A percentile compares a stretch with the other conserved stretches of the same genome.
phyloP scores from a whole-genome alignment of 805 yeast genomes.

The Blastobotrys mokoenaii region DNA sequence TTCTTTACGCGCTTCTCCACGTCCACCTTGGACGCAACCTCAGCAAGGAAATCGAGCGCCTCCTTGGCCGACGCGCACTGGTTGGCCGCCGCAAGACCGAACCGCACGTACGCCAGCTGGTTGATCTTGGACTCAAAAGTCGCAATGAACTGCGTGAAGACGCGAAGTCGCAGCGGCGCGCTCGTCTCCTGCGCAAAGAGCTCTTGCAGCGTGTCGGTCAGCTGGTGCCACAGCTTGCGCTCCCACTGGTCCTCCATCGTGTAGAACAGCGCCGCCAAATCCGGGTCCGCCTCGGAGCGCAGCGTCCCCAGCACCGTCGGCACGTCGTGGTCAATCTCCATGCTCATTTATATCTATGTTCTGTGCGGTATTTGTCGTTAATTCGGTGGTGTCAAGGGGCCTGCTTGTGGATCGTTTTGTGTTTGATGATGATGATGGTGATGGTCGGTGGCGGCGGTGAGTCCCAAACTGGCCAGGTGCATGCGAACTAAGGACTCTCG shows the following conservation, averaged over 20 bases:
- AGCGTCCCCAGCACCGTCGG: slow-evolving; percentile 47
- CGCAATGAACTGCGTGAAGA: slow-evolving; percentile 63
- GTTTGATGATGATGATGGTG: background rate
- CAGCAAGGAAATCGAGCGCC: slow-evolving; percentile 41
- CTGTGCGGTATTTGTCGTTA: background rate
- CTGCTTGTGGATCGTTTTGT: no score
- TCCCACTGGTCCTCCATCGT: slow-evolving; percentile 79
- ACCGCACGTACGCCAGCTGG: slow-evolving; percentile 69
- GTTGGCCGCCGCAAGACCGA: slow-evolving; percentile 50
- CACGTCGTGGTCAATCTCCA: slow-evolving; percentile 31
- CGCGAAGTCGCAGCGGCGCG: slow-evolving; percentile 47
- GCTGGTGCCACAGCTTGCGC: slow-evolving; percentile 90
- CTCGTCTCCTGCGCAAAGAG: slow-evolving; percentile 53
- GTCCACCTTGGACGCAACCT: slow-evolving; percentile 39
- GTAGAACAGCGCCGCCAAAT: slow-evolving; percentile 51
- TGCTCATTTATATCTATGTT: slow-evolving; percentile 7
- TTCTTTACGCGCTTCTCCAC: slow-evolving; percentile 17
- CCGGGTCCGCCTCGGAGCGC: slow-evolving; percentile 58
- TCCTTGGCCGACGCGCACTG: slow-evolving; percentile 37
- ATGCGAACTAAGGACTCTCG: no score
- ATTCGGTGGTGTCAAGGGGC: no score
- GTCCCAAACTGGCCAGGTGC: background rate
- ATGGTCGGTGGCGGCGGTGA: background rate
- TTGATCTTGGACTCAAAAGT: slow-evolving; percentile 65
- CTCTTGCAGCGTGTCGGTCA: slow-evolving; percentile 56